Percentiles rank a stretch among this genome's conserved stretches.
phyloP scores from a whole-genome alignment of 1,139 yeast species.

The Chernovozyma sophiae-reginae region DNA sequence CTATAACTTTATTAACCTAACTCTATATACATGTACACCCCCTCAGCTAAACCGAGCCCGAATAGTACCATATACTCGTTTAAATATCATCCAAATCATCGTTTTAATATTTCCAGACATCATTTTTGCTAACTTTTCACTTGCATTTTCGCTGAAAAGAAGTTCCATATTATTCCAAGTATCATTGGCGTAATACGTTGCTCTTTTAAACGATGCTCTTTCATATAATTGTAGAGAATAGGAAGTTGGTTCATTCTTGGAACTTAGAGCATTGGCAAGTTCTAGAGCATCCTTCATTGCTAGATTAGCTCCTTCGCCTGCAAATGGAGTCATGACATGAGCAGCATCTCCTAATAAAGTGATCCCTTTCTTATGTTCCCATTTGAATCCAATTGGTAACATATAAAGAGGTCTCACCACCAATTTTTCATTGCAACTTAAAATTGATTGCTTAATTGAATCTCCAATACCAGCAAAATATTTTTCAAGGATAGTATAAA shows the following conservation, averaged over 20 bases:
- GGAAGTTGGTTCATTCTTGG: not conserved
- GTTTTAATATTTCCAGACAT: not conserved
- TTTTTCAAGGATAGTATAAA: too few species aligned
- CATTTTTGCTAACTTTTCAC: not conserved
- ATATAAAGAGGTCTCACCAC: conserved; percentile 2
- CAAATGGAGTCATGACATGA: conserved; percentile 4
- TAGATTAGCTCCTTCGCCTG: conserved; percentile 3
- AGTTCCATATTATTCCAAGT: not conserved
- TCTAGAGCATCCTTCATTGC: conserved; percentile 2
- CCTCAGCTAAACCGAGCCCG: too few species aligned
- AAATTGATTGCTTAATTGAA: not conserved
- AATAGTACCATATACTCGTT: not conserved
- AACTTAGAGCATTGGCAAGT: conserved; percentile 1
- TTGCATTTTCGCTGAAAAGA: conserved; percentile 1
- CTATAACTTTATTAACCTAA: too few species aligned
- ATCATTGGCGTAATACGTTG: conserved; percentile 1
- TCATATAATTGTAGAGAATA: not conserved
- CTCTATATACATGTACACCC: too few species aligned
- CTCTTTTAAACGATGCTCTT: conserved; percentile 1
- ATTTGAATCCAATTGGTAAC: conserved; percentile 2
- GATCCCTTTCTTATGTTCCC: not conserved
- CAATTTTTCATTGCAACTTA: not conserved
- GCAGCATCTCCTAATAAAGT: conserved; percentile 4
- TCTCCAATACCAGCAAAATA: too few species aligned
- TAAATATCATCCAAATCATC: not conserved